Base-by-base conservation (phyloP, 192 early-diverging fungal genomes). In the Backusella tarrabulga region DNA sequence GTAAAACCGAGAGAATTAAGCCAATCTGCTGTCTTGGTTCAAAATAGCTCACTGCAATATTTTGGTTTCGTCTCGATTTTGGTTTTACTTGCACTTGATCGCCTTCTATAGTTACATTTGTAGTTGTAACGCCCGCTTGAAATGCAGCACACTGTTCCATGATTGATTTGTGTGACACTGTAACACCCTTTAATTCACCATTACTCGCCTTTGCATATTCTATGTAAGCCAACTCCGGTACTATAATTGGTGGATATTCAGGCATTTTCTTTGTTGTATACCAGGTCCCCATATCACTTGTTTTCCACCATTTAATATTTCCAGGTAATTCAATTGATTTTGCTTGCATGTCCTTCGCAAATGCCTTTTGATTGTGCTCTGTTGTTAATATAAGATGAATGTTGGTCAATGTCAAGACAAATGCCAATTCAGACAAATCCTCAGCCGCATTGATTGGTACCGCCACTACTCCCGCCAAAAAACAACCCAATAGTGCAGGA, bases 11-110 rank as follows among this genome's bases (percentile, higher is more conserved):
- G 14, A 91, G 81, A 1, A 93, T 84, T 19, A 96, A 80, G 6
- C 95, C 95, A 46, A 94, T 83, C 73, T 96, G 93, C 72, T 95
- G 93, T 6, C 95, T 86, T 8, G 95, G 93, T 71, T 96, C 95
- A 29, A 95, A 83, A 82, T 90, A 90, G 15, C 77, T 87, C 46
- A 93, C 72, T n/a, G 94, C 75, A 1, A 88, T 88, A 63, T 95
- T 91, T 15, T 76, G 50, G 60, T 69, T 36, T 42, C 14, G 56
- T 73, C n/a, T 79, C 21, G 34, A 14, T 36, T 56, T 74, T 63
- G 54, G 67, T 52, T 50, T 19, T 17, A 36, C 23, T 36, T 23
- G 56, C 19, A 34, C 15, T 56, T 38, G n/a, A 68, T 50, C 26
- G 34, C 35, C 35, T 56, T 69, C 26, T 21, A 73, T n/a, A 7